Base-by-base conservation (phyloP, 164 flowering plant species). In the Houttuynia cordata region DNA sequence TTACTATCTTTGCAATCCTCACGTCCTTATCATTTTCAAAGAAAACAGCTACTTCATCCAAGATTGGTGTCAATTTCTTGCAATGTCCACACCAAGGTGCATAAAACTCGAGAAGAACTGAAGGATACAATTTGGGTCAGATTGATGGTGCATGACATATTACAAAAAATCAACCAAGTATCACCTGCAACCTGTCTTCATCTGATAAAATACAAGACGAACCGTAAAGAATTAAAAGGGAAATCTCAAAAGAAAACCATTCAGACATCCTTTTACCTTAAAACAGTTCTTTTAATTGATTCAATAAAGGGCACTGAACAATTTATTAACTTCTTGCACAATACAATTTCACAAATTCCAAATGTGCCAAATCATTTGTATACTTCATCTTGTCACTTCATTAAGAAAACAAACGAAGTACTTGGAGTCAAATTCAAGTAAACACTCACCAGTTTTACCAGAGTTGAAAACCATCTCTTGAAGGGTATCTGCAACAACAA, bases 31-130 rank as follows among this genome's bases (percentile, higher is more conserved):
- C 96, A 57, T 67, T 76, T 76, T 83, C 75, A 62, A 75, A 89
- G 22, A 83, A 80, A 63, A 79, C 61, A 58, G 98, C 98, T 57
- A 92, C 91, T 80, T 92, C 97, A 55, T 92, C 98, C 73, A 89
- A 72, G 67, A 86, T 89, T 51, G 98, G 97, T 64, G 96, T 93
- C 72, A 92, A 54, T 22, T 79, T 74, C 69, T 92, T 80, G 90
- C 98, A 92, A 61, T 92, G 98, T 59, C 97, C 98, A 67, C 98
- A 92, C 97, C 97, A 89, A 45, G 98, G 98, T 51, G 98, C 96
- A 71, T 94, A 94, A 60, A 94, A 90, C 76, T 94, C 49, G 17
- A 45, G 49, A 45, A 45, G 49, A 45, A 45, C 49, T 45, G 17
- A 10, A 45, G 17, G 12, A 45, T 30, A 30, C 2, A 30, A 30